phyloP scores from a whole-genome alignment of 768 basidiomycete species.

The Sutorius australiensis region DNA sequence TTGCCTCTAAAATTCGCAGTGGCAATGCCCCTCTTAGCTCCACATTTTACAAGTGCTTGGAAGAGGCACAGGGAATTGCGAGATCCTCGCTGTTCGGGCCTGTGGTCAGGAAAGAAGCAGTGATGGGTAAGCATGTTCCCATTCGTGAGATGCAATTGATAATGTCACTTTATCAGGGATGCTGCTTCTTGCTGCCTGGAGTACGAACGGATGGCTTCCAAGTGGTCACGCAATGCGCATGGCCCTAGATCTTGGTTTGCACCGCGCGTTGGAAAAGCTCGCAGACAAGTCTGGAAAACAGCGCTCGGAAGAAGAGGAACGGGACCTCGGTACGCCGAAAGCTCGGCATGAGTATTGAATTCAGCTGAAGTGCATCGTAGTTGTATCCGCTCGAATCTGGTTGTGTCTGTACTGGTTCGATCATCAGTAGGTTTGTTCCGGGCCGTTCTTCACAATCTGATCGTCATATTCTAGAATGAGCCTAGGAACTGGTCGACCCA shows the following conservation, averaged over 20 bases:
- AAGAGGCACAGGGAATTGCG: conserved; percentile 95
- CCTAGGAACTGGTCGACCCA: conserved; percentile 85
- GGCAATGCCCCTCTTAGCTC: conserved; percentile 82
- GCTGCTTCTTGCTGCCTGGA: conserved; percentile 90
- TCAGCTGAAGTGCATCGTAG: conserved; percentile 36
- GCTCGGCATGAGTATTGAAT: not conserved
- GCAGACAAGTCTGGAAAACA: conserved; percentile 66
- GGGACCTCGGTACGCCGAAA: conserved; percentile 65
- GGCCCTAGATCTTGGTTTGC: conserved; percentile 90
- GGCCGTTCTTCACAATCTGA: conserved; percentile 5
- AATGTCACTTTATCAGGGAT: conserved; percentile 52
- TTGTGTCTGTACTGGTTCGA: conserved; percentile 95
- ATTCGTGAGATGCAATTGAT: conserved; percentile 1
- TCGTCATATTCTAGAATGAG: conserved; percentile 59
- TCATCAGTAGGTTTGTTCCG: conserved; percentile 67
- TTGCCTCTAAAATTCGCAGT: conserved; percentile 88
- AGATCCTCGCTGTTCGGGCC: conserved; percentile 91
- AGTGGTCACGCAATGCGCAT: conserved; percentile 96
- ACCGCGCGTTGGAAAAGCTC: conserved; percentile 88
- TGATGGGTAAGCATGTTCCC: conserved; percentile 59
- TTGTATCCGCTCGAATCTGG: conserved; percentile 92
- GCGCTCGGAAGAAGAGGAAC: conserved; percentile 75
- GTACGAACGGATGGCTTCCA: conserved; percentile 91
- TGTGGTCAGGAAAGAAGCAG: conserved; percentile 90
- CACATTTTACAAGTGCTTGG: conserved; percentile 87